A percentile compares a stretch with the other conserved stretches of the same genome.
phyloP scores from a whole-genome alignment of 805 yeast genomes.

The Barnettozyma salicaria region DNA sequence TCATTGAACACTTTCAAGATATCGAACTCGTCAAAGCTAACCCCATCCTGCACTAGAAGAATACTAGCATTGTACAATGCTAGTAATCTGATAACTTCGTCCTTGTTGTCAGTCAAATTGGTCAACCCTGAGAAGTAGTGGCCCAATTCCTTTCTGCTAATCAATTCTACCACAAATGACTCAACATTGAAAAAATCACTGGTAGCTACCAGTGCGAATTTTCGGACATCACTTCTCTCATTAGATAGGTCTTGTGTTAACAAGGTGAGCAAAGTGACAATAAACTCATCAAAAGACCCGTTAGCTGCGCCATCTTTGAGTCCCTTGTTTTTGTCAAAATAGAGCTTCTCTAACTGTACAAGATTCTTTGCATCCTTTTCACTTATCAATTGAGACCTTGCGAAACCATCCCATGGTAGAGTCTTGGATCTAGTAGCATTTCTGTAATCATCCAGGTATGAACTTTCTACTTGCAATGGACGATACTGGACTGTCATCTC shows the following conservation, averaged over 20 bases:
- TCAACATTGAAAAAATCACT: slow-evolving; percentile 44
- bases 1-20: slow-evolving; percentile 10
- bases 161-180: slow-evolving; percentile 36
- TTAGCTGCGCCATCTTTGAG: slow-evolving; percentile 33
- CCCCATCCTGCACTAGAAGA: slow-evolving; percentile 36
- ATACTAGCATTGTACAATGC: slow-evolving; percentile 48
- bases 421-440: slow-evolving; percentile 69
- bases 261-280: slow-evolving; percentile 48
- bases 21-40: slow-evolving; percentile 11
- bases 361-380: slow-evolving; percentile 54
- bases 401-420: slow-evolving; percentile 89
- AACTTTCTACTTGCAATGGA: slow-evolving; percentile 49
- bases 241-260: slow-evolving; percentile 49
- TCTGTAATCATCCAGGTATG: slow-evolving; percentile 57
- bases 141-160: slow-evolving; percentile 13
- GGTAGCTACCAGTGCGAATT: slow-evolving; percentile 55
- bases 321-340: slow-evolving; percentile 27
- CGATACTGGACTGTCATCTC: slow-evolving; percentile 22
- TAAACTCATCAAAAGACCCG: slow-evolving; percentile 42
- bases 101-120: slow-evolving; percentile 46
- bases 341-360: slow-evolving; percentile 29
- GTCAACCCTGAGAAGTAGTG: slow-evolving; percentile 36
- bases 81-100: slow-evolving; percentile 51
- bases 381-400: slow-evolving; percentile 62
- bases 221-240: slow-evolving; percentile 50